Percentiles rank a stretch among this genome's conserved stretches.
Evolutionary conservation across 2,329 filamentous ascomycete genomes (phyloP).

Genomic region (Myriosclerotinia scirpicola): DNA sequence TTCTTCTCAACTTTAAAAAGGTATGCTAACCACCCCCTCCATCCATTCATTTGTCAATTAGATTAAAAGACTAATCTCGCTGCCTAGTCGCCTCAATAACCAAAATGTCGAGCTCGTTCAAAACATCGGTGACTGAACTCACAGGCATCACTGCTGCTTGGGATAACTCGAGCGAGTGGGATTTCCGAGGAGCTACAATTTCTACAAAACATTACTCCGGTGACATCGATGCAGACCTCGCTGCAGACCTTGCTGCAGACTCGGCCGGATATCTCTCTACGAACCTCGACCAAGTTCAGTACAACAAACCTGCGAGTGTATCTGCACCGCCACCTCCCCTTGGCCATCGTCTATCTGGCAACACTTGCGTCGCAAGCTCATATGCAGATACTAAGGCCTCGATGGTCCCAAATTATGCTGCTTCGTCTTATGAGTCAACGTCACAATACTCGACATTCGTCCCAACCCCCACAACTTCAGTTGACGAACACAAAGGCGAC

Average conservation of each 20-base stretch:
- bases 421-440: not conserved
- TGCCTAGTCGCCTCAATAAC: not conserved
- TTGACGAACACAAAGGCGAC: not conserved
- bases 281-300: no score
- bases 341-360: not conserved
- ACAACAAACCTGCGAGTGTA: not conserved
- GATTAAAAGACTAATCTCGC: not conserved
- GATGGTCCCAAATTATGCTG: not conserved
- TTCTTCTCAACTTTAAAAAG: not conserved
- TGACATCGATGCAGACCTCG: conserved; percentile 2
- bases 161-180: not conserved
- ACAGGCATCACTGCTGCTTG: not conserved
- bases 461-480: not conserved
- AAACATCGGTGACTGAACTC: not conserved
- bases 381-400: conserved; percentile 3
- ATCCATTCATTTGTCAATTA: conserved; percentile 6
- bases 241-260: not conserved
- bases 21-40: conserved; percentile 7
- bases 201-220: not conserved
- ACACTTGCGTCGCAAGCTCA: not conserved
- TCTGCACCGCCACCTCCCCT: not conserved
- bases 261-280: not conserved
- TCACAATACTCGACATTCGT: not conserved
- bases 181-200: conserved; percentile 5
- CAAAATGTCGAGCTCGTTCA: not conserved